Base-by-base conservation (phyloP, 352 stramenopile genomes). In the Phytophthora megakarya region DNA sequence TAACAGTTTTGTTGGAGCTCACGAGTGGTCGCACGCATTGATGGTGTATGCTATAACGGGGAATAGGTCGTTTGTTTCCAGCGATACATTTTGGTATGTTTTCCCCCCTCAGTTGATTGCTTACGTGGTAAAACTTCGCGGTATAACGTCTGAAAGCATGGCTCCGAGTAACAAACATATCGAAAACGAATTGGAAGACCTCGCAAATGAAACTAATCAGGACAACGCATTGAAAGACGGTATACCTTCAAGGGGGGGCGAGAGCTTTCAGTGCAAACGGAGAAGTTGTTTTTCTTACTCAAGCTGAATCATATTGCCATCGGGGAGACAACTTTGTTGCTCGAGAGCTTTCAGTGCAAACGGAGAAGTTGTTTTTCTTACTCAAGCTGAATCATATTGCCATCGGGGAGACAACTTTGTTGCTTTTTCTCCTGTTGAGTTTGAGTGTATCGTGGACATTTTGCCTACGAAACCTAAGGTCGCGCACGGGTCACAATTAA, bases 11-110 rank as follows among this genome's bases (percentile, higher is more conserved):
- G 18, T 4, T 13, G 43, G 54, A 12, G 54, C n/a, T 16, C 44
- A 63, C 19, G 55, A 63, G 21, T 63, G 55, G 25, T 26, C 55
- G 1, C 55, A 43, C 12, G 16, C 32, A 3, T 10, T 55, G 9
- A 63, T 63, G 43, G 33, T 63, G 23, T 63, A 49, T 23, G 43
- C 33, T 13, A 12, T 55, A 13, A 16, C 33, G 22, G 44, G 52
- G 8, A 18, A 63, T n/a, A 16, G 9, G 0, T 49, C 54, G 11
- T 48, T 23, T 37, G 19, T 55, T 7, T 63, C 54, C 7, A 40
- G 19, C 3, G 43, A 63, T 25, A 16, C 22, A 1, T 63, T 40
- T 43, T 63, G 54, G 44, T 55, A 62, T 25, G 15, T 62, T 30
- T 55, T 63, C 25, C 52, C 52, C 11, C 9, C 5, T 12, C 23